These are phyloP conservation scores for Leptomonas pyrrhocoris DNA, from an alignment of 208 protist genomes.

Conservation along the genomic window DNA sequence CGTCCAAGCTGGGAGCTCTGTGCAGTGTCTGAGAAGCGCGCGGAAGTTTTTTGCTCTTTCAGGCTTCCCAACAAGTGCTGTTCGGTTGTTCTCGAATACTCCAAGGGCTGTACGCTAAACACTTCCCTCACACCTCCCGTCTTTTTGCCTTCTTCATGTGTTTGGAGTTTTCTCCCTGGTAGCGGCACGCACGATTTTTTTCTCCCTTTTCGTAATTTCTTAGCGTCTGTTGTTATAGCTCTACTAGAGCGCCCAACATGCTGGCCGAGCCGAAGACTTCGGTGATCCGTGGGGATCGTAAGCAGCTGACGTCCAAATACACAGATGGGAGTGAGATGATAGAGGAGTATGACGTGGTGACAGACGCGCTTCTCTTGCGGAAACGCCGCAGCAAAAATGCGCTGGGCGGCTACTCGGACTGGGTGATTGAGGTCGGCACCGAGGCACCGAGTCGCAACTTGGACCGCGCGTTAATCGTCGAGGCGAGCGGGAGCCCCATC, in stretches of 20 bases:
- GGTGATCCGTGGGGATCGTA: conserved; percentile 80
- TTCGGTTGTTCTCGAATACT: no score
- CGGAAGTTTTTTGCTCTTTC: no score
- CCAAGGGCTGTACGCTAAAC: no score
- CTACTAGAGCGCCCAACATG: conserved; percentile 19
- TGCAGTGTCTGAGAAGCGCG: no score
- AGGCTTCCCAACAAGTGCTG: no score
- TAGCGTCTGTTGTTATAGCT: no score
- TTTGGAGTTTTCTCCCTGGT: no score
- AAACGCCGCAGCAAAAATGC: conserved; percentile 75
- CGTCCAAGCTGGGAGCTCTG: no score
- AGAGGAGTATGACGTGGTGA: conserved; percentile 94
- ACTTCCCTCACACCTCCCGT: no score
- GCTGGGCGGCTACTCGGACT: conserved; percentile 84
- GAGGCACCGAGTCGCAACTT: conserved; percentile 61
- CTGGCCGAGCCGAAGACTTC: conserved; percentile 79
- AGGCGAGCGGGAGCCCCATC: conserved; percentile 74
- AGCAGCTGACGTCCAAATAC: conserved; percentile 89
- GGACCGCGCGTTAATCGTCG: conserved; percentile 74
- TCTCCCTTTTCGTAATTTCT: no score
- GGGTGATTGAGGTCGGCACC: conserved; percentile 89
- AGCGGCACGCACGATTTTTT: no score
- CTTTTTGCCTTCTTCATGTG: no score
- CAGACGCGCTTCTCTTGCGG: conserved; percentile 89
- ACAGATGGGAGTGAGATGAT: conserved; percentile 90